phyloP scores from a whole-genome alignment of 2,329 filamentous ascomycete species.

The Xylariaceae sp. region DNA sequence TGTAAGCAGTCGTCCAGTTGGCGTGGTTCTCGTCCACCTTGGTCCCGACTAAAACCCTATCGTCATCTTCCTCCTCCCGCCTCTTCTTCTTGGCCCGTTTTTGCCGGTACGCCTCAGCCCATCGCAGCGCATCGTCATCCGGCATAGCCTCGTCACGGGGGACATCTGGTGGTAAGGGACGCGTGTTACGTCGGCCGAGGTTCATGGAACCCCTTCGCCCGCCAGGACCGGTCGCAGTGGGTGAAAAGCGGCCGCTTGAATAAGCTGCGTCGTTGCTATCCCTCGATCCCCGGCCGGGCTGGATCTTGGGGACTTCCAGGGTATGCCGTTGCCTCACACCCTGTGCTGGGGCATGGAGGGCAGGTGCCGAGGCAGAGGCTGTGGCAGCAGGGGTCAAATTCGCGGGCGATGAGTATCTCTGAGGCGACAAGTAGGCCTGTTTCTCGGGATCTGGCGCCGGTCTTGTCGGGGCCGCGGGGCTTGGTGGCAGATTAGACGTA shows the following conservation, averaged over 20 bases:
- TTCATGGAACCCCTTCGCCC: constrained; percentile 75
- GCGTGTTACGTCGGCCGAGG: constrained; percentile 70
- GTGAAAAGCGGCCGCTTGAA: constrained; percentile 77
- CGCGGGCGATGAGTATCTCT: constrained; percentile 60
- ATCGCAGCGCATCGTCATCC: constrained; percentile 85
- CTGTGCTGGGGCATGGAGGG: constrained; percentile 42
- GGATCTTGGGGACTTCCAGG: constrained; percentile 70
- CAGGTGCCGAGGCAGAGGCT: constrained; percentile 38
- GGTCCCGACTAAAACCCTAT: constrained; percentile 88
- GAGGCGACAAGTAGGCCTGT: constrained; percentile 28
- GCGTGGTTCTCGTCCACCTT: constrained; percentile 97
- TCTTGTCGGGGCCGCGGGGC: background rate
- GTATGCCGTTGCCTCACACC: constrained; percentile 76
- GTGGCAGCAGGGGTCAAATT: constrained; percentile 38
- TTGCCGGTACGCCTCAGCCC: constrained; percentile 88
- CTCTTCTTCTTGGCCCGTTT: constrained; percentile 84
- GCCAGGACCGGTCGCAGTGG: constrained; percentile 46
- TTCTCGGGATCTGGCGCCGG: constrained; percentile 20
- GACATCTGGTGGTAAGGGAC: constrained; percentile 77
- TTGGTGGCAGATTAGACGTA: background rate
- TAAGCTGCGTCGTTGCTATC: constrained; percentile 62
- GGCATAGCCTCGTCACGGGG: constrained; percentile 75
- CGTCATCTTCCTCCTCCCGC: constrained; percentile 83
- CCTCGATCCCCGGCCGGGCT: constrained; percentile 60
- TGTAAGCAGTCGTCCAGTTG: constrained; percentile 97